phyloP scores from a whole-genome alignment of 164 flowering plant species.

The Vitis amurensis region DNA sequence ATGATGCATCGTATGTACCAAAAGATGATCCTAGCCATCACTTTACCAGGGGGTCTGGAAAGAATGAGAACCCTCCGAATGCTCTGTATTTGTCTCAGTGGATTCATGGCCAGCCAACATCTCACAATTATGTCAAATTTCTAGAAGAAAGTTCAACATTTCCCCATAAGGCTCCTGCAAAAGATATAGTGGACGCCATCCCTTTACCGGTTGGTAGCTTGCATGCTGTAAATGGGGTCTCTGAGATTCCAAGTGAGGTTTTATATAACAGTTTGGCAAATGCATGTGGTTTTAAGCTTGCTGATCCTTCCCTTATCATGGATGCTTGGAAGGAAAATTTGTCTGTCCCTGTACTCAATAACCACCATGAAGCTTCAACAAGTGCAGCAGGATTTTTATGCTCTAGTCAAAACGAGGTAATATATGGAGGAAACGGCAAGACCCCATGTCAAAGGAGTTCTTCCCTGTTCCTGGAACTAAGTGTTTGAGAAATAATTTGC shows the following conservation, averaged over 20 bases:
- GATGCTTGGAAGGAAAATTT: conserved; percentile 17
- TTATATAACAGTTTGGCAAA: conserved; percentile 1
- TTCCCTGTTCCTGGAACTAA: background rate
- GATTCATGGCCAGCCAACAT: conserved; percentile 9
- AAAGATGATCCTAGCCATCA: conserved; percentile 14
- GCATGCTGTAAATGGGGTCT: conserved; percentile 5
- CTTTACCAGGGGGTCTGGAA: conserved; percentile 9
- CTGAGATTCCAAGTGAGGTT: conserved; percentile 12
- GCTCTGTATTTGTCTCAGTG: conserved; percentile 11
- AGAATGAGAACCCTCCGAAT: conserved; percentile 6
- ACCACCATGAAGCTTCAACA: conserved; percentile 9
- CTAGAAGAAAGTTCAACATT: conserved; percentile 18
- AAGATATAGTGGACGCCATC: conserved; percentile 12
- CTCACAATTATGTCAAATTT: conserved; percentile 18
- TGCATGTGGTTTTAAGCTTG: background rate
- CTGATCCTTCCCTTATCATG: conserved; percentile 8
- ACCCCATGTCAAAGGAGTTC: conserved; percentile 5
- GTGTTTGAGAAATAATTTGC: no score
- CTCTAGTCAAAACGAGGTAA: background rate
- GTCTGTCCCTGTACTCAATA: conserved; percentile 6
- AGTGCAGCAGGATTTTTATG: background rate
- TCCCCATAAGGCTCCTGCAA: conserved; percentile 7
- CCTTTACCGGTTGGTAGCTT: conserved; percentile 11
- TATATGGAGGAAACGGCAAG: conserved; percentile 3
- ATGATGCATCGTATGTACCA: conserved; percentile 4